A percentile compares a stretch with the other conserved stretches of the same genome.
Evolutionary conservation across 345 rosid species (phyloP).

Genomic region (Alliaria petiolata): DNA sequence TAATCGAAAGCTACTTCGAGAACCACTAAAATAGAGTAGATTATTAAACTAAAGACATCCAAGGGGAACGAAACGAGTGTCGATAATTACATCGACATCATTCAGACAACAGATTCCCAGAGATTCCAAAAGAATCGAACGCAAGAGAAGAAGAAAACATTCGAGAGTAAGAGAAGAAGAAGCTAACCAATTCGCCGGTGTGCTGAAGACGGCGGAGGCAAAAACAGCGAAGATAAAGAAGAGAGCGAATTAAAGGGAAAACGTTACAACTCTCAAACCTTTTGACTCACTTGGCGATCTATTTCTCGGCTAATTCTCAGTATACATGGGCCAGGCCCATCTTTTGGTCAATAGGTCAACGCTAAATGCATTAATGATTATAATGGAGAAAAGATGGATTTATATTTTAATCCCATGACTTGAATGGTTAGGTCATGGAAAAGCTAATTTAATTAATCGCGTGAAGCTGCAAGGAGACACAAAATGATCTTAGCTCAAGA

Average conservation of each 20-base stretch:
- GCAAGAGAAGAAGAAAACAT: background rate
- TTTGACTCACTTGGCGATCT: background rate
- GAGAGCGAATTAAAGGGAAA: background rate
- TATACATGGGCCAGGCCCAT: slow-evolving; percentile 28
- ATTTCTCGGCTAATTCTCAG: background rate
- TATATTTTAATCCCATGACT: background rate
- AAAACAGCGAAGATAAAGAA: slow-evolving; percentile 3
- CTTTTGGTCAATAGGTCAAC: slow-evolving; percentile 8
- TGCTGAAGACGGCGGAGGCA: slow-evolving; percentile 21
- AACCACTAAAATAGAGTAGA: background rate
- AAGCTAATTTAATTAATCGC: background rate
- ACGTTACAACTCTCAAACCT: background rate
- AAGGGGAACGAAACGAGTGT: background rate
- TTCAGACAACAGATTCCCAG: background rate
- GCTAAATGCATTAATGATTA: background rate
- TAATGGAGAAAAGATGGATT: slow-evolving; percentile 21
- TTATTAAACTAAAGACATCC: background rate
- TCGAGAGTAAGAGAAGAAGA: background rate
- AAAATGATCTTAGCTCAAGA: too few relatives aligned
- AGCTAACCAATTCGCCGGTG: slow-evolving; percentile 13
- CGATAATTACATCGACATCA: background rate
- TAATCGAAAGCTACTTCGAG: background rate
- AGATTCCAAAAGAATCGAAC: background rate
- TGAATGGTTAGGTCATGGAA: slow-evolving; percentile 27
- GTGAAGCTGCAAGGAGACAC: too few relatives aligned